A percentile compares a stretch with the other conserved stretches of the same genome.
Conservation (phyloP, 371 early-diverging fungal species). For the Mycotypha africana region DNA sequence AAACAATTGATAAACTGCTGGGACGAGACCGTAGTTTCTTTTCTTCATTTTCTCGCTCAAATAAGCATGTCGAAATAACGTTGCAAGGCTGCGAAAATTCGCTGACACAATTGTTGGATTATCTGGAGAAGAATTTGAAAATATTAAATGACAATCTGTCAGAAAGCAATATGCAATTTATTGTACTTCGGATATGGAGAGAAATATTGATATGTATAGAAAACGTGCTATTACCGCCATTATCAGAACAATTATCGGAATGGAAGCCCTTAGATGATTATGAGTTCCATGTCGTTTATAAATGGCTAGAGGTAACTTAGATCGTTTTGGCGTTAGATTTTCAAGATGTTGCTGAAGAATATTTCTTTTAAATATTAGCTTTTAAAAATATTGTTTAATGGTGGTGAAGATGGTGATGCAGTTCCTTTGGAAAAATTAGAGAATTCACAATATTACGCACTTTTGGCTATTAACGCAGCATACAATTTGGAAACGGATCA, state of each 20-base stretch:
- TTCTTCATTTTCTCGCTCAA: conserved; percentile 29
- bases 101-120: conserved; percentile 75
- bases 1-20: conserved; percentile 31
- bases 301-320: conserved; percentile 64
- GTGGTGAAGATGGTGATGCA: conserved; percentile 82
- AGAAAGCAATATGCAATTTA: conserved; percentile 72
- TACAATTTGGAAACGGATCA: conserved; percentile 58
- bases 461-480: conserved; percentile 54
- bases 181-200: conserved; percentile 81
- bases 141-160: conserved; percentile 73
- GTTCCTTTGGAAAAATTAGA: conserved; percentile 70
- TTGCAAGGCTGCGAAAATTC: conserved; percentile 74
- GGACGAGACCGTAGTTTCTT: conserved; percentile 41
- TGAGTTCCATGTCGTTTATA: conserved; percentile 71
- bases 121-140: conserved; percentile 81
- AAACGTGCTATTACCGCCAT: conserved; percentile 73
- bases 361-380: too few relatives aligned
- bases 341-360: too few relatives aligned
- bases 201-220: conserved; percentile 76
- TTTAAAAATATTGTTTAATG: conserved; percentile 82
- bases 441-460: conserved; percentile 67
- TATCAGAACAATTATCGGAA: conserved; percentile 60
- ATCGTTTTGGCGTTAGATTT: too few relatives aligned
- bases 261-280: conserved; percentile 62
- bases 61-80: conserved; percentile 32